Conservation (phyloP, 768 basidiomycete species). For the Panaeolus cyanescens region DNA sequence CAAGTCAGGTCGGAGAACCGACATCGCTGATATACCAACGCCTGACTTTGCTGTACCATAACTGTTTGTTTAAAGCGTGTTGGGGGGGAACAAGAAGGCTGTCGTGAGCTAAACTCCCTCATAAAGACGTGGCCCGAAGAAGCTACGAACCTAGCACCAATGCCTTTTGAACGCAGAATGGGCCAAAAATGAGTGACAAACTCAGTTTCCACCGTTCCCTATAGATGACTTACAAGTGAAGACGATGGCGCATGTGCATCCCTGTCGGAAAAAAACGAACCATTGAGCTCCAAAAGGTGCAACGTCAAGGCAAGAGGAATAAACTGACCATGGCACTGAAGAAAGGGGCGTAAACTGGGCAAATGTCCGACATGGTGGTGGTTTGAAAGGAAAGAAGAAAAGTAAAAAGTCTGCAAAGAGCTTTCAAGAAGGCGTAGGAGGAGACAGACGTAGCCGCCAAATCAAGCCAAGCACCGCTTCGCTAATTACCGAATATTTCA, state of each 20-base stretch:
- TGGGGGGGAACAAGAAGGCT: conserved; percentile 13
- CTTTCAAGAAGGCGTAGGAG: conserved; percentile 5
- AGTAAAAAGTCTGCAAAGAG: neutral
- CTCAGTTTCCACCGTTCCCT: neutral
- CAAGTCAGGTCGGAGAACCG: conserved; percentile 91
- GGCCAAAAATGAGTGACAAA: neutral
- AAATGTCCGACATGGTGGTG: conserved; percentile 53
- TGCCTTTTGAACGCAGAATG: conserved; percentile 47
- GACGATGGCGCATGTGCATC: conserved; percentile 95
- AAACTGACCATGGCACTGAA: conserved; percentile 90
- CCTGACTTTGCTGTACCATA: conserved; percentile 99
- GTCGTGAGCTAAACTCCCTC: conserved; percentile 8
- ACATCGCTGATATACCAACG: conserved; percentile 97
- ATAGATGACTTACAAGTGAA: conserved; percentile 81
- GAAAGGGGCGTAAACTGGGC: conserved; percentile 96
- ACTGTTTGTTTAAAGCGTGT: conserved; percentile 39
- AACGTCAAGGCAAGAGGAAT: neutral
- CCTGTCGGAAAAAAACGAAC: conserved; percentile 48
- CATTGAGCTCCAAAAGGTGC: conserved; percentile 13
- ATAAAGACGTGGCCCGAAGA: conserved; percentile 9
- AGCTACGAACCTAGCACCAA: conserved; percentile 75
- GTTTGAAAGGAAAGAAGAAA: neutral
- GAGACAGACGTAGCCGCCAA: conserved; percentile 16
- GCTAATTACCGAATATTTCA: neutral
- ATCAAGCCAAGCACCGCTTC: conserved; percentile 4